Conservation (phyloP, 768 basidiomycete genomes). For the Suillus placidus region DNA sequence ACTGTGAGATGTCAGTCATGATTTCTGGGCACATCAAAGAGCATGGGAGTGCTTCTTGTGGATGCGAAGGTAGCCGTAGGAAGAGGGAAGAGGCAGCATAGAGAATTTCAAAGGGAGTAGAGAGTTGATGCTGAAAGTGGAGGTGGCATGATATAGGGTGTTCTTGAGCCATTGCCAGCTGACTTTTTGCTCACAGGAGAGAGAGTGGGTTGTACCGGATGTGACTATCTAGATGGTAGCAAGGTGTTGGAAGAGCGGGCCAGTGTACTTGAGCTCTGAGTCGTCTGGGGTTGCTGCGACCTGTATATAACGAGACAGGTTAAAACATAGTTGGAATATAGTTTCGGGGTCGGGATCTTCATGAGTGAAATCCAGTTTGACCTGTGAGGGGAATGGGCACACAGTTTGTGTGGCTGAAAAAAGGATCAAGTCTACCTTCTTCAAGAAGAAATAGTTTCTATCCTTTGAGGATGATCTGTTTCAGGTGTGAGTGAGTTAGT, state of each 20-base stretch:
- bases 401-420: not conserved
- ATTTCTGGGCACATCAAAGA: not conserved
- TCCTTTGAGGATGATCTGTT: not conserved
- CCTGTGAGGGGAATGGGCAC: not conserved
- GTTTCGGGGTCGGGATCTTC: not conserved
- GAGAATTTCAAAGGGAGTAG: not conserved
- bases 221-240: not conserved
- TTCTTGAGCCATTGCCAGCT: not conserved
- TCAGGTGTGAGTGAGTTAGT: not conserved
- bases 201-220: not conserved
- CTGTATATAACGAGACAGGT: not conserved
- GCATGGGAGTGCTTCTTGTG: not conserved
- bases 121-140: not conserved
- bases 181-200: not conserved
- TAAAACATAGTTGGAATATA: not conserved
- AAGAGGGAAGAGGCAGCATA: not conserved
- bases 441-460: not conserved
- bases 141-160: not conserved
- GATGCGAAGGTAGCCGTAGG: not conserved
- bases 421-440: not conserved
- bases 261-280: not conserved
- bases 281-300: not conserved
- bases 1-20: not conserved
- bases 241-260: not conserved
- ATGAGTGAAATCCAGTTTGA: not conserved